These are phyloP conservation scores for Pueraria montana DNA, from an alignment of 306 rosid genomes.

Conservation along the genomic window DNA sequence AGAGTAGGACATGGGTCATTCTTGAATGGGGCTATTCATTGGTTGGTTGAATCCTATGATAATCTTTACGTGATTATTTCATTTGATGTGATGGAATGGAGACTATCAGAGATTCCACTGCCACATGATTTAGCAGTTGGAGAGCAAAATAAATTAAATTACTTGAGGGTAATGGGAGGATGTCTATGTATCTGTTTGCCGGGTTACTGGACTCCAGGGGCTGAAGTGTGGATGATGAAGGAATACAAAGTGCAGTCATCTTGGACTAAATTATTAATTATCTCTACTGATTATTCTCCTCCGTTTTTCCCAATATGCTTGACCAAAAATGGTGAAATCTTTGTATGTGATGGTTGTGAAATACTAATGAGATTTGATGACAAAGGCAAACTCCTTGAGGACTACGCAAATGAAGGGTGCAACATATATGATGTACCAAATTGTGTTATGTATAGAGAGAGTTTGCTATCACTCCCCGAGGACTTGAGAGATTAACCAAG, in stretches of 20 bases:
- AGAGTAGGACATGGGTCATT: background rate
- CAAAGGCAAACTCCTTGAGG: background rate
- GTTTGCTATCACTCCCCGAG: background rate
- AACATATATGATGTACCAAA: too few relatives aligned
- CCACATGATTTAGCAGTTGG: background rate
- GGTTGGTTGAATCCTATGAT: background rate
- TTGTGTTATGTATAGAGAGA: background rate
- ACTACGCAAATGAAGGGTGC: background rate
- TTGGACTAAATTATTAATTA: background rate
- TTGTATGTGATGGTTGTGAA: background rate
- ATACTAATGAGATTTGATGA: background rate
- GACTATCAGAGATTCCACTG: background rate
- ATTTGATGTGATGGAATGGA: background rate
- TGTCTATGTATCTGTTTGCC: background rate
- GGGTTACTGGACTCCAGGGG: background rate
- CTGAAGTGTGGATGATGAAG: background rate
- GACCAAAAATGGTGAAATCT: background rate
- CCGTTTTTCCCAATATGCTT: background rate
- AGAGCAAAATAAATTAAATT: too few relatives aligned
- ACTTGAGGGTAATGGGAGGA: background rate
- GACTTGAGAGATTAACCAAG: background rate
- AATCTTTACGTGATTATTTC: background rate
- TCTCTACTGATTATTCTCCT: too few relatives aligned
- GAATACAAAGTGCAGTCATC: background rate
- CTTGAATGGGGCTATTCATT: background rate